A percentile compares a stretch with the other conserved stretches of the same genome.
Evolutionary conservation across 805 yeast genomes (phyloP).

Genomic region (Debaryomyces hansenii): DNA sequence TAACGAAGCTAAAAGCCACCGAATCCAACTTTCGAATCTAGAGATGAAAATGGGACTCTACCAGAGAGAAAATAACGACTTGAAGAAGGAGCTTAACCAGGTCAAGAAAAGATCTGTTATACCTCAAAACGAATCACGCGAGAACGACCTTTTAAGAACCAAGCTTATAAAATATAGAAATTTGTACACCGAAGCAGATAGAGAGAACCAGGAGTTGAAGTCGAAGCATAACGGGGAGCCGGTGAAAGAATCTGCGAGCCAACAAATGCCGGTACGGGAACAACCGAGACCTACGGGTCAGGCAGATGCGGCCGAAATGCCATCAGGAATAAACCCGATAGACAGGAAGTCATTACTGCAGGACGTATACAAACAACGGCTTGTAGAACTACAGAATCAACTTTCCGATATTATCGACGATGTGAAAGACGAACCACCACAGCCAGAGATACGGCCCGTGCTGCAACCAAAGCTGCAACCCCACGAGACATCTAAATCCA

Average conservation of each 20-base stretch:
- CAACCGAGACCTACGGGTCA: neutral
- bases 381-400: conserved; percentile 1
- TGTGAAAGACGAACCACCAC: neutral
- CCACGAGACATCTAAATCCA: no score
- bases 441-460: neutral
- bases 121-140: conserved; percentile 8
- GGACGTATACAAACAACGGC: neutral
- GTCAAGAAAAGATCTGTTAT: neutral
- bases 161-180: conserved; percentile 36
- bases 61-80: conserved; percentile 13
- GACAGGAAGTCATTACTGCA: neutral
- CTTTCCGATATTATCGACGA: conserved; percentile 1
- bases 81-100: conserved; percentile 9
- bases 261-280: neutral
- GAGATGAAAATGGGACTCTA: neutral
- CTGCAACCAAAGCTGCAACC: neutral
- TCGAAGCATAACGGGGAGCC: neutral
- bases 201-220: conserved; percentile 1
- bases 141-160: conserved; percentile 29
- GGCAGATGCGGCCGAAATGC: neutral
- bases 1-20: neutral
- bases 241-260: no score
- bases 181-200: conserved; percentile 20
- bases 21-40: neutral
- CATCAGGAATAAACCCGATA: neutral